Percentiles rank a stretch among this genome's conserved stretches.
Conservation (phyloP, 257 asterid genomes). For the Ballota nigra region DNA sequence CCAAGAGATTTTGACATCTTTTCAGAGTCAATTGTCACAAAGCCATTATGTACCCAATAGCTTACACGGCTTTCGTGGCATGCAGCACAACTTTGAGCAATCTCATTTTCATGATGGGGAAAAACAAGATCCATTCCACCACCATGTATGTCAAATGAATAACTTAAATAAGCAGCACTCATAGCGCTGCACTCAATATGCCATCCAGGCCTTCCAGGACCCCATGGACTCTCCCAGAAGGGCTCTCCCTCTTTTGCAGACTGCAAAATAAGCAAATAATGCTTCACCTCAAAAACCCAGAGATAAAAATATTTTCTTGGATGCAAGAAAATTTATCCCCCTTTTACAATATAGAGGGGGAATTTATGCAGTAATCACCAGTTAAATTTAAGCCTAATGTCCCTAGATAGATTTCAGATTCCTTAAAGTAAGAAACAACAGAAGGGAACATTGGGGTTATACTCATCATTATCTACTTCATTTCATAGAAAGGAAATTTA, state of each 20-base stretch:
- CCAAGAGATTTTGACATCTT: slow-evolving; percentile 99
- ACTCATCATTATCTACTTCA: background rate
- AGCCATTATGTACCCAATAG: slow-evolving; percentile 97
- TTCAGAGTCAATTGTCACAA: slow-evolving; percentile 86
- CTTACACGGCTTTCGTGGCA: slow-evolving; percentile 63
- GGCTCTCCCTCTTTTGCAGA: slow-evolving; percentile 99
- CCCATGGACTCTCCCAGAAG: slow-evolving; percentile 99
- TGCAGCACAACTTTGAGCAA: slow-evolving; percentile 98
- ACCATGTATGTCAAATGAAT: slow-evolving; percentile 93
- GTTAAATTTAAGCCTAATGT: background rate
- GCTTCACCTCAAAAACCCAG: slow-evolving; percentile 4
- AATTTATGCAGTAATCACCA: slow-evolving; percentile 1
- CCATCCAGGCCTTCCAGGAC: slow-evolving; percentile 99
- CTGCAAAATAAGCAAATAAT: slow-evolving; percentile 41
- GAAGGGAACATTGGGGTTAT: background rate
- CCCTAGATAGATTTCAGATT: background rate
- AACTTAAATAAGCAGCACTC: slow-evolving; percentile 91
- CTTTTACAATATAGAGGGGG: background rate
- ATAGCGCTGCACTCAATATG: slow-evolving; percentile 99
- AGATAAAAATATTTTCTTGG: background rate
- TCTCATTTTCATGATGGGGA: slow-evolving; percentile 99
- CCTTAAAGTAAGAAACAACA: background rate
- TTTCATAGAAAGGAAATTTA: background rate
- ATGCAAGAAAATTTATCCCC: background rate
- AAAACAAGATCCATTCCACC: slow-evolving; percentile 98